These are phyloP conservation scores for Lactifluus subvellereus DNA, from an alignment of 768 basidiomycete genomes.

Conservation along the genomic window DNA sequence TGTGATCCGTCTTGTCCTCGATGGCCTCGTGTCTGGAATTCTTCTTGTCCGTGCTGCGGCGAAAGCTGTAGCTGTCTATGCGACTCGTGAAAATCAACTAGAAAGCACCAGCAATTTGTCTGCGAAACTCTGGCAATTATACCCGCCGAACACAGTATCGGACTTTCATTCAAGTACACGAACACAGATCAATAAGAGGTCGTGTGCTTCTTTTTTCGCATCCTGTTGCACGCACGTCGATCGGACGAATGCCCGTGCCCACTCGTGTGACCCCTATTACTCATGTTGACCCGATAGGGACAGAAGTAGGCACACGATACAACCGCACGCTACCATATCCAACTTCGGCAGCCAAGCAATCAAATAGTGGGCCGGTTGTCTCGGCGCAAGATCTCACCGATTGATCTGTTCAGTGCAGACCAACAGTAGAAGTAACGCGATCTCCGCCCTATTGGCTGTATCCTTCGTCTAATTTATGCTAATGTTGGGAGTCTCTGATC, in stretches of 20 bases:
- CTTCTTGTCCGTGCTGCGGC: background rate
- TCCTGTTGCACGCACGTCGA: conserved; percentile 1
- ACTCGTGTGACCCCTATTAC: conserved; percentile 15
- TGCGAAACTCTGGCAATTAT: background rate
- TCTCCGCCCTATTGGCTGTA: background rate
- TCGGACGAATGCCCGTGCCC: background rate
- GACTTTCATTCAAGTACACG: conserved; percentile 6
- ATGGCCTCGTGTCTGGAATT: background rate
- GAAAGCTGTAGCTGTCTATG: background rate
- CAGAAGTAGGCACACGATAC: background rate
- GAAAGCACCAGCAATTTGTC: background rate
- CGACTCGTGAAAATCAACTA: background rate
- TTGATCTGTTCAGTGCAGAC: background rate
- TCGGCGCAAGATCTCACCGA: background rate
- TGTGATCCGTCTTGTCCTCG: background rate
- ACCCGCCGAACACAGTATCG: background rate
- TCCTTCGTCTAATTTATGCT: background rate
- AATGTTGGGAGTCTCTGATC: background rate
- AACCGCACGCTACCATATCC: background rate
- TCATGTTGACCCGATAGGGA: background rate
- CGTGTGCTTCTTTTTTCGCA: background rate
- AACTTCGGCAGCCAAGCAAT: background rate
- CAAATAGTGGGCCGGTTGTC: background rate
- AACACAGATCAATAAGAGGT: conserved; percentile 1
- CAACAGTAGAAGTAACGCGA: background rate